A percentile compares a stretch with the other conserved stretches of the same genome.
phyloP scores from a whole-genome alignment of 2,329 filamentous ascomycete genomes.

The Myriosclerotinia scirpicola region DNA sequence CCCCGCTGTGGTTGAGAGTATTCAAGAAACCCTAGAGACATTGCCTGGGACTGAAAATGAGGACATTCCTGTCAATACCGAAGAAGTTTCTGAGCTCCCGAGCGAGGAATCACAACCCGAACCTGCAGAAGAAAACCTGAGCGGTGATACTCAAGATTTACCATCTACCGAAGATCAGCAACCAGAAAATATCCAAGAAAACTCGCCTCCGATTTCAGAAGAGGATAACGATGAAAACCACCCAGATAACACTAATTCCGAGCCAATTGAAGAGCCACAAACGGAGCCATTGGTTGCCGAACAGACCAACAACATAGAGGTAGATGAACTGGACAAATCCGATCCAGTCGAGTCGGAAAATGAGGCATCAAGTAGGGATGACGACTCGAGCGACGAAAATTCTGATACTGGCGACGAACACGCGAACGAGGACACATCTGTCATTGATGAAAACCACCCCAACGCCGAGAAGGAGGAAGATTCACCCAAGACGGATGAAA shows the following conservation, averaged over 20 bases:
- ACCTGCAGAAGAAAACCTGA: background rate
- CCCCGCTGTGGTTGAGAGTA: background rate
- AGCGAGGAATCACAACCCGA: background rate
- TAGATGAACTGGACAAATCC: background rate
- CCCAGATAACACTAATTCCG: background rate
- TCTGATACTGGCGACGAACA: background rate
- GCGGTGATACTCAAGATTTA: background rate
- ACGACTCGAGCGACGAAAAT: background rate
- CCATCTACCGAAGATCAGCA: background rate
- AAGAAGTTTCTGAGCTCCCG: background rate
- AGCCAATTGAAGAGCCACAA: background rate
- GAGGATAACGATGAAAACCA: background rate
- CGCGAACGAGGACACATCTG: background rate
- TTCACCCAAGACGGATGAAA: background rate
- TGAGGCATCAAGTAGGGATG: constrained; percentile 6
- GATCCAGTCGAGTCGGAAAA: background rate
- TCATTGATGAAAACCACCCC: background rate
- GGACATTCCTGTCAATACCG: background rate
- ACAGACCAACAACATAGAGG: background rate
- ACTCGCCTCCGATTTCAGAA: background rate
- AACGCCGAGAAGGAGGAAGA: background rate
- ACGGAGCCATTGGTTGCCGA: background rate
- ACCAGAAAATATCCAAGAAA: background rate
- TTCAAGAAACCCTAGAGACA: background rate
- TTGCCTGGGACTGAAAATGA: background rate